Base-by-base conservation (phyloP, 768 basidiomycete species). In the Suillus ampliporus region DNA sequence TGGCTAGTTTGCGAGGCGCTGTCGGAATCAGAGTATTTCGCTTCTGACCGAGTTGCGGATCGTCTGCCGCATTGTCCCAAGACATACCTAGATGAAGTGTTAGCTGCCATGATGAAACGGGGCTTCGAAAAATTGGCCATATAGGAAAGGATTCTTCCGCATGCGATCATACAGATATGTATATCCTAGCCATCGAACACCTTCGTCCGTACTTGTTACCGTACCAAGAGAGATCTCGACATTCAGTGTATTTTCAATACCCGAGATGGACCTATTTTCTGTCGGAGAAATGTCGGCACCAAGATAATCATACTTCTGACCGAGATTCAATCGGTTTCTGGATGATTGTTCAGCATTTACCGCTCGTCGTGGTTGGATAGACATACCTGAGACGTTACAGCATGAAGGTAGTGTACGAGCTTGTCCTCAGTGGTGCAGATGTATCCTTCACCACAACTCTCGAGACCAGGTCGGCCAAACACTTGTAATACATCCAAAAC, bases 401-500 rank as follows among this genome's bases (percentile, higher is more conserved):
- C 88, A 69, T 96, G 86, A 14, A 97, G 84, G 69, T 97, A 97
- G 73, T 98, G 95, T 2, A 86, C 79, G 34, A 99, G 84, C 76
- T 96, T 98, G 70, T 99, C 97, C 28, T 90, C 87, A 0, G 94
- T 90, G 0, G 97, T 99, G 64, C 95, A 97, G 65, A 99, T 97
- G 74, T 92, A 99, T 3, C 97, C 97, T 72, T 96, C 95, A 71
- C 97, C 97, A 65, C 95, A 96, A 19, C 84, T 86, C 76, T 99
- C 97, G 57, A 94, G 73, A 13, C 90, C 92, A 1, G 92, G 92
- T 76, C 97, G 89, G 67, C 97, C 97, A 69, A 99, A 99, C 23
- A 99, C 93, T 80, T 99, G 96, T 3, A 99, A 79, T 3, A 99
- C 97, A 75, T 99, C 97, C 53, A 99, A 81, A n/a, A 14, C 99